These are phyloP conservation scores for Apiotrichum veenhuisii DNA, from an alignment of 1,284 basidiomycete genomes.

Conservation along the genomic window DNA sequence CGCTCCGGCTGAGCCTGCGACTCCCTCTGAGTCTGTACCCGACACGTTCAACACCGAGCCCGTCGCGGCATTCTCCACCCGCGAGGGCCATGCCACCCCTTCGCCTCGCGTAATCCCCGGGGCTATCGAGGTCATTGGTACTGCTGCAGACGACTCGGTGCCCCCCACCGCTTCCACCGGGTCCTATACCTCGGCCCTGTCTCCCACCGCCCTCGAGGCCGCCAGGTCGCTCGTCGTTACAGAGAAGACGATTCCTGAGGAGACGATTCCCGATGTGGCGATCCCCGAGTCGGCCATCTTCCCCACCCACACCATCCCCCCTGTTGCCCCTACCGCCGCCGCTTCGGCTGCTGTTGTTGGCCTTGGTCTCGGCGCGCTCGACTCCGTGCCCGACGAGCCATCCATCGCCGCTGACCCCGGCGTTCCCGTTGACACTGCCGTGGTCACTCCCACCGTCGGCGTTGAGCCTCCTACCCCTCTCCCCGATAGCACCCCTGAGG, in stretches of 20 bases:
- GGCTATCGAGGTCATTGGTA: not conserved
- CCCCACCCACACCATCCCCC: not conserved
- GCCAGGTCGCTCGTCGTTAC: not conserved
- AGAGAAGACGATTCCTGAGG: not conserved
- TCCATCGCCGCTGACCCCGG: not conserved
- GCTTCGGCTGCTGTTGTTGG: not conserved
- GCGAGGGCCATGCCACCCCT: no score
- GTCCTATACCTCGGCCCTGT: not conserved
- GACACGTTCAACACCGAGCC: not conserved
- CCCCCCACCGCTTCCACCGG: not conserved
- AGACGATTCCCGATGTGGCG: not conserved
- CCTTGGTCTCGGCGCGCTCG: not conserved
- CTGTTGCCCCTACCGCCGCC: not conserved
- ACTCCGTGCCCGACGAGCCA: not conserved
- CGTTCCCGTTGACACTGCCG: not conserved
- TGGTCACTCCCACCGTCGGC: not conserved
- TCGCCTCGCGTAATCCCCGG: not conserved
- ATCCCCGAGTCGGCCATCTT: constrained; percentile 1
- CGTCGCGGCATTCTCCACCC: not conserved
- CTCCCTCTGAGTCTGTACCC: not conserved
- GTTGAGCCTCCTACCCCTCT: not conserved
- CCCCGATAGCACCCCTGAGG: not conserved
- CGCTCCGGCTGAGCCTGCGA: not conserved
- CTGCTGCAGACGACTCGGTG: not conserved
- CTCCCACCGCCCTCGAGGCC: not conserved